phyloP scores from a whole-genome alignment of 169 alveolate genomes.

The Plasmodium falciparum region DNA sequence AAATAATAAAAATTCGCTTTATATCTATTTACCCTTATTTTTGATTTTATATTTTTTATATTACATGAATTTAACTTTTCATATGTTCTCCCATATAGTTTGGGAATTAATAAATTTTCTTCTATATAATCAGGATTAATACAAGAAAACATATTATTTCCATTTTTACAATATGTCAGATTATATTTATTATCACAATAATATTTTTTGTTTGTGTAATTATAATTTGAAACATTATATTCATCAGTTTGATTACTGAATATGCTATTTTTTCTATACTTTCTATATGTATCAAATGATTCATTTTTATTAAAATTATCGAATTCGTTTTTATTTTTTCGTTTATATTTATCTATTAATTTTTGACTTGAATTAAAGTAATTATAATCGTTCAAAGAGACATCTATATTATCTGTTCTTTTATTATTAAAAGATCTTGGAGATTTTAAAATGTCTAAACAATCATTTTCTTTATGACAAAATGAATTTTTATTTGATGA shows the following conservation, averaged over 20 bases:
- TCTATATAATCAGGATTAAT: slow-evolving; percentile 16
- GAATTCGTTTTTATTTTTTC: slow-evolving; percentile 23
- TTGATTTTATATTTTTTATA: slow-evolving; percentile 60
- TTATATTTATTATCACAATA: not conserved
- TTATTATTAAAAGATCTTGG: slow-evolving; percentile 33
- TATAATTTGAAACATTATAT: slow-evolving; percentile 6
- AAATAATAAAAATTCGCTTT: slow-evolving; percentile 71
- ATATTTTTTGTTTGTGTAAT: slow-evolving; percentile 16
- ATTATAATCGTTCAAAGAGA: slow-evolving; percentile 20
- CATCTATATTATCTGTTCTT: slow-evolving; percentile 38
- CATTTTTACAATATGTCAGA: not conserved
- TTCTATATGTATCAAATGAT: slow-evolving; percentile 14
- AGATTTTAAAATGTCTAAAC: slow-evolving; percentile 8
- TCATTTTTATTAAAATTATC: slow-evolving; percentile 26
- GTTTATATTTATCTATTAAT: slow-evolving; percentile 54
- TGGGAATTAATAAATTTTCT: slow-evolving; percentile 32
- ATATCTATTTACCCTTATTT: slow-evolving; percentile 64
- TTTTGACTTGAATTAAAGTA: slow-evolving; percentile 43
- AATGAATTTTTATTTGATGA: slow-evolving; percentile 42
- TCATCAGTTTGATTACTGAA: slow-evolving; percentile 43
- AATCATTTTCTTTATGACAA: slow-evolving; percentile 16
- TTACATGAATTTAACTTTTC: slow-evolving; percentile 64
- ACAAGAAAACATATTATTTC: not conserved
- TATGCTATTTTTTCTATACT: slow-evolving; percentile 29
- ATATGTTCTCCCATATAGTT: slow-evolving; percentile 43